phyloP scores from a whole-genome alignment of 1,139 yeast species.

The Schwanniomyces etchellsii region DNA sequence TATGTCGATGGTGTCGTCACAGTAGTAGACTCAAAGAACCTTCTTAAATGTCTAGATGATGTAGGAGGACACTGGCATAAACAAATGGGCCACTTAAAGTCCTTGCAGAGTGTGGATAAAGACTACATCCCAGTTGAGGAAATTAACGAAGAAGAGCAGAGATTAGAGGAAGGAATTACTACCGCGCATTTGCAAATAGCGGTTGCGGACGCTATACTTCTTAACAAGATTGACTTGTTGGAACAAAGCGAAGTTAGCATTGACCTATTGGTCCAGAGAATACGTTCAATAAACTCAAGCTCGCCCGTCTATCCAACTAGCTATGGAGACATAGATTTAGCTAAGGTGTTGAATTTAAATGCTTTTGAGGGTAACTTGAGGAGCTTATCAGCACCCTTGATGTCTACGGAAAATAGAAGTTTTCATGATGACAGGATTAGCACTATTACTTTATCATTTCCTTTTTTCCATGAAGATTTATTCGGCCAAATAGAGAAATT shows the following conservation, averaged over 20 bases:
- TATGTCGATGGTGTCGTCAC: constrained; percentile 94
- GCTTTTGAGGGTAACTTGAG: constrained; percentile 58
- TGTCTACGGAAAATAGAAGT: constrained; percentile 11
- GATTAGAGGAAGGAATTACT: constrained; percentile 48
- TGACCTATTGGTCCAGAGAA: constrained; percentile 23
- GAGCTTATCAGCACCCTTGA: constrained; percentile 22
- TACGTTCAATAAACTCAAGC: constrained; percentile 57
- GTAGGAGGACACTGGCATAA: constrained; percentile 53
- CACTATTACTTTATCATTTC: constrained; percentile 56
- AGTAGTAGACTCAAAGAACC: constrained; percentile 75
- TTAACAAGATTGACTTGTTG: constrained; percentile 68
- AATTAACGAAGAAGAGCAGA: constrained; percentile 24
- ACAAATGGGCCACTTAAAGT: constrained; percentile 14
- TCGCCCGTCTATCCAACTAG: constrained; percentile 66
- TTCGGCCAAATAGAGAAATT: constrained; percentile 49
- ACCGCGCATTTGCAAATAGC: constrained; percentile 91
- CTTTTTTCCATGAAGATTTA: constrained; percentile 25
- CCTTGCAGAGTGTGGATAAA: constrained; percentile 13
- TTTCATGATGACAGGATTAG: constrained; percentile 53
- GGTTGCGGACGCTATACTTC: constrained; percentile 72
- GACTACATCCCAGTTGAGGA: constrained; percentile 26
- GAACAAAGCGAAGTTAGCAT: constrained; percentile 17
- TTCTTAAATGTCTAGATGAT: constrained; percentile 64
- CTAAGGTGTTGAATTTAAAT: constrained; percentile 66
- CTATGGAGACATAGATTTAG: constrained; percentile 62